A percentile compares a stretch with the other conserved stretches of the same genome.
These are phyloP conservation scores for Rhodotorula sp. DNA, from an alignment of 1,284 basidiomycete species.

Conservation along the genomic window DNA sequence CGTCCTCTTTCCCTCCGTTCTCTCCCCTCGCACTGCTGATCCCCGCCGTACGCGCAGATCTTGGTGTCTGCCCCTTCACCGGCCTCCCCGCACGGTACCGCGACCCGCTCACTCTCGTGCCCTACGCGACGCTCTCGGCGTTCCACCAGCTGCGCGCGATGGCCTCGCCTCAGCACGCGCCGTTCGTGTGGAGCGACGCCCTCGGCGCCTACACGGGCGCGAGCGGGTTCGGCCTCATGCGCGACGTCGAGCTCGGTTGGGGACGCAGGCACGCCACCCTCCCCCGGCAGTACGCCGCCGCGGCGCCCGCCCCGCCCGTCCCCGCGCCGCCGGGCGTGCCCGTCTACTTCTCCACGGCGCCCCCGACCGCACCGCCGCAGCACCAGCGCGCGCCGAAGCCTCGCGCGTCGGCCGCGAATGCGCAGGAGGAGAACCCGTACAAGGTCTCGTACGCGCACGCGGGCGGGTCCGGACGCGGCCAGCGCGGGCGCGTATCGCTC, in stretches of 20 bases:
- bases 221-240: conserved; percentile 18
- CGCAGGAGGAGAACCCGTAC: conserved; percentile 23
- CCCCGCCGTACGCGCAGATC: background rate
- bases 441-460: conserved; percentile 14
- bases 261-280: background rate
- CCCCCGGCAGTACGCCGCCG: background rate
- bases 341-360: background rate
- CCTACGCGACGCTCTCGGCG: conserved; percentile 69
- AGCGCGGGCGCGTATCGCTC: conserved; percentile 3
- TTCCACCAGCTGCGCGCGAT: conserved; percentile 54
- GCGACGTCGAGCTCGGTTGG: conserved; percentile 28
- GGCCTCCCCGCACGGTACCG: conserved; percentile 61
- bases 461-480: conserved; percentile 5
- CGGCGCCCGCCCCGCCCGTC: background rate
- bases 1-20: conserved; percentile 36
- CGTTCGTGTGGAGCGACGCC: conserved; percentile 25
- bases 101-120: conserved; percentile 73
- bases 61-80: conserved; percentile 53
- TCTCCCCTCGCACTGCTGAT: background rate
- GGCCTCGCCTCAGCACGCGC: conserved; percentile 7
- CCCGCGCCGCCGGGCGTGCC: background rate
- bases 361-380: background rate
- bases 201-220: conserved; percentile 27
- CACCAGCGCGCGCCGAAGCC: background rate
- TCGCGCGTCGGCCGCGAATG: background rate